Base-by-base conservation (phyloP, 2,329 filamentous ascomycete species). In the Fusarium oxysporum region DNA sequence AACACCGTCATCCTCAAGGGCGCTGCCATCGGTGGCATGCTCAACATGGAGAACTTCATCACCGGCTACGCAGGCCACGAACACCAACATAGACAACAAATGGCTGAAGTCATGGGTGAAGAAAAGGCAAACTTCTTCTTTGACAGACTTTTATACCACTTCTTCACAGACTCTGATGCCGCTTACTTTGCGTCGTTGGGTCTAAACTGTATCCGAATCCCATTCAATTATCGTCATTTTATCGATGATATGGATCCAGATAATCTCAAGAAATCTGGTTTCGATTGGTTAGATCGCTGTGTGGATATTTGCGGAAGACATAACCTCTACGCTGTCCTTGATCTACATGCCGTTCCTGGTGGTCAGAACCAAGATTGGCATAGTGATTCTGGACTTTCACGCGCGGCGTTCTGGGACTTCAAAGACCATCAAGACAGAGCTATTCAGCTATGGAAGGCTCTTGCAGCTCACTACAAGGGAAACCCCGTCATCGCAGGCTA, bases 121-220 rank as follows among this genome's bases (percentile, higher is more conserved):
- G 85, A 90, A 54, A 90, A 89, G 74, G 86, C 87, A 54, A 83
- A 89, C 9, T 90, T 86, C 81, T 90, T 91, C 80, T 90, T 91
- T 71, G 87, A 90, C 71, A 85, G 84, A 68, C 86, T 86, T 73
- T 78, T 89, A 0, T 82, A 89, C 59, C 86, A 90, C 73, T 90
- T 90, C 82, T 91, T 90, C 79, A 87, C 85, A 11, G 86, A 88
- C 21, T 81, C 83, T 1, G 89, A 91, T 66, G 89, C 89, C 25
- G 84, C 85, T 37, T 90, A 89, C 79, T 88, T 89, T 71, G 85
- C 87, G 2, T 86, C 82, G 0, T 76, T 89, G 5, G 87, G 87
- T 0, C 79, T 91, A 25, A 91, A 90, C 77, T 91, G 87, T 75
- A 81, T 91, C 6, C 85, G 89, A 0, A 79, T 91, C 6, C 88